A percentile compares a stretch with the other conserved stretches of the same genome.
Evolutionary conservation across 257 asterid species (phyloP).

Genomic region (Leonotis leonurus): DNA sequence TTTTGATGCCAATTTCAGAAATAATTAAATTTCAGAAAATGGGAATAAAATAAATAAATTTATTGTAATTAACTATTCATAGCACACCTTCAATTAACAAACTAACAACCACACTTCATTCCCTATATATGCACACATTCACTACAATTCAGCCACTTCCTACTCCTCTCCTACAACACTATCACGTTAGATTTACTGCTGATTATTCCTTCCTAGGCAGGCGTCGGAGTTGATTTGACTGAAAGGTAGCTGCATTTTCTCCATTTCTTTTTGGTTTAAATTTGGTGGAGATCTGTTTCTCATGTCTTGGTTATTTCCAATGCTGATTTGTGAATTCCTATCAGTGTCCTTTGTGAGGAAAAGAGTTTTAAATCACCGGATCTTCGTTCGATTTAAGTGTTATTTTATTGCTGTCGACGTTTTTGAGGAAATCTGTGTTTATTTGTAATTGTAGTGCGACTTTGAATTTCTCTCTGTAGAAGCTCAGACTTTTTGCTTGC

Average conservation of each 20-base stretch:
- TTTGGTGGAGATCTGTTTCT: conserved; percentile 27
- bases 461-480: conserved; percentile 6
- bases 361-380: conserved; percentile 12
- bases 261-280: conserved; percentile 2
- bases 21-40: neutral
- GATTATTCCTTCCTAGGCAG: conserved; percentile 11
- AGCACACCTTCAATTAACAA: conserved; percentile 36
- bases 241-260: conserved; percentile 34
- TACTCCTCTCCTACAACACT: conserved; percentile 23
- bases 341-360: conserved; percentile 17
- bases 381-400: conserved; percentile 13
- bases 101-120: conserved; percentile 18
- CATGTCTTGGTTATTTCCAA: neutral
- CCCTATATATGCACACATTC: conserved; percentile 12
- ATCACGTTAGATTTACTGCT: neutral
- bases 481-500: neutral
- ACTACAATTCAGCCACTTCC: conserved; percentile 15
- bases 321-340: conserved; percentile 25
- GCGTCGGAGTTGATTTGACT: conserved; percentile 12
- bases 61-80: neutral
- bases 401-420: conserved; percentile 15
- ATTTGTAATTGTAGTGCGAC: conserved; percentile 21
- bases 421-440: conserved; percentile 31
- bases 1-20: conserved; percentile 2
- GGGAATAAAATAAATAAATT: neutral